phyloP scores from a whole-genome alignment of 371 early-diverging fungal genomes.

The Basidiobolus meristosporus region DNA sequence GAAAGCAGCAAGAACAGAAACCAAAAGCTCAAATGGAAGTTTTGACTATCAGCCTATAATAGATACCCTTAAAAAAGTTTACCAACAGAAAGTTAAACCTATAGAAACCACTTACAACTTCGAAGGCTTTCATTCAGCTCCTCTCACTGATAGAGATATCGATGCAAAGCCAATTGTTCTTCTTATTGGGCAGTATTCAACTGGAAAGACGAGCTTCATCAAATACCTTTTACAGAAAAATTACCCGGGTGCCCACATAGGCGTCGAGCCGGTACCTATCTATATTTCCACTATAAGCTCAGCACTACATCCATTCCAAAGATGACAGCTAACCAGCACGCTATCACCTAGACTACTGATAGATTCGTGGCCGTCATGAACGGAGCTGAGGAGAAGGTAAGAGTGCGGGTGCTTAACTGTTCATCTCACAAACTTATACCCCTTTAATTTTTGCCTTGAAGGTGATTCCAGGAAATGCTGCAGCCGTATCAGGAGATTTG shows the following conservation, averaged over 20 bases:
- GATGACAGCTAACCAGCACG: too few species aligned
- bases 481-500: constrained; percentile 65
- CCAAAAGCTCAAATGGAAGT: too few species aligned
- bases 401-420: background rate
- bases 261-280: constrained; percentile 61
- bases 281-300: too few species aligned
- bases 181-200: constrained; percentile 69
- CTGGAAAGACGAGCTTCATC: constrained; percentile 72
- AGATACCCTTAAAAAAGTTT: constrained; percentile 37
- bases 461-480: constrained; percentile 76
- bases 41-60: constrained; percentile 39
- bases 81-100: constrained; percentile 47
- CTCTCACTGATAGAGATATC: constrained; percentile 58
- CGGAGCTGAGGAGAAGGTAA: constrained; percentile 31
- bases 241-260: constrained; percentile 72
- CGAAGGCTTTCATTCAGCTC: constrained; percentile 60
- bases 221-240: constrained; percentile 58
- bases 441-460: constrained; percentile 6
- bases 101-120: constrained; percentile 57
- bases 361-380: constrained; percentile 70
- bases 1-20: too few species aligned
- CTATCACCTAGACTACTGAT: constrained; percentile 34
- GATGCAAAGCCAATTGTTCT: constrained; percentile 72
- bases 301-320: too few species aligned
- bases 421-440: too few species aligned